Percentiles rank a stretch among this genome's conserved stretches.
Evolutionary conservation across 441 rosid genomes (phyloP).

Genomic region (Populus hybrid): DNA sequence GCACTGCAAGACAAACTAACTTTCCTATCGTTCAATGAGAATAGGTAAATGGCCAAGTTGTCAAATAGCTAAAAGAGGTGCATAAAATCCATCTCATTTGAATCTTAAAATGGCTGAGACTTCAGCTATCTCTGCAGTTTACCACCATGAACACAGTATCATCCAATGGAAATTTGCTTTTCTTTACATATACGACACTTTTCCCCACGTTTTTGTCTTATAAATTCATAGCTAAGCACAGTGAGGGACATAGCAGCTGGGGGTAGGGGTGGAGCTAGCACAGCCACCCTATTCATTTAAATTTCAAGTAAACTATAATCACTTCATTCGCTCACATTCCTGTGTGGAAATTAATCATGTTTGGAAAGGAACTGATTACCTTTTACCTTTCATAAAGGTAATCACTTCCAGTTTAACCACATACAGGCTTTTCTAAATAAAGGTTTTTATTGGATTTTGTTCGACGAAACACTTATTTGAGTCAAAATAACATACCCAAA

Average conservation of each 20-base stretch:
- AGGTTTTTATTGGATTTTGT: neutral
- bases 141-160: neutral
- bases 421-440: neutral
- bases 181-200: neutral
- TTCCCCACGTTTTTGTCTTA: neutral
- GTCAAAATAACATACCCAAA: conserved; percentile 61
- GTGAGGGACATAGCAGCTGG: neutral
- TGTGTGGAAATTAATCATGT: neutral
- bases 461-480: neutral
- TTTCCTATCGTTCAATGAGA: neutral
- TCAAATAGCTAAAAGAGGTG: neutral
- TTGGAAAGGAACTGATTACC: neutral
- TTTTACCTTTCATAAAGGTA: neutral
- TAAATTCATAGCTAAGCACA: neutral
- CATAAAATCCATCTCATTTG: neutral
- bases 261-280: neutral
- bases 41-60: neutral
- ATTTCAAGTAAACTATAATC: neutral
- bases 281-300: neutral
- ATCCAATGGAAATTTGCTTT: neutral
- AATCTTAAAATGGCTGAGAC: neutral
- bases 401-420: neutral
- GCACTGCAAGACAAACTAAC: neutral
- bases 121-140: neutral
- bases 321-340: neutral